Percentiles rank a stretch among this genome's conserved stretches.
Conservation (phyloP, 768 basidiomycete species). For the Mycena capillaripes region DNA sequence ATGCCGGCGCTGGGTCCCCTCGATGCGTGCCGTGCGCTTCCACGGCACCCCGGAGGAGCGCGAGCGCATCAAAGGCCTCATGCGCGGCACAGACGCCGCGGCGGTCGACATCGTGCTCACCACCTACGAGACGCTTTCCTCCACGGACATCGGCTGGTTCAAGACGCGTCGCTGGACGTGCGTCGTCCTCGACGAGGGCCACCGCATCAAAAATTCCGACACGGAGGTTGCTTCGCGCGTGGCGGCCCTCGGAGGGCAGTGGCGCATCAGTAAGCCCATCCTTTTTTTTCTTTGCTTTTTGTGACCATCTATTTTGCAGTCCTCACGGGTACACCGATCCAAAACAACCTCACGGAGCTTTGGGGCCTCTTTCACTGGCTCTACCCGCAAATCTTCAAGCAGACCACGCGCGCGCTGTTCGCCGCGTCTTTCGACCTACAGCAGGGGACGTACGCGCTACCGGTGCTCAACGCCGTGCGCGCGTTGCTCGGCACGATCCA, state of each 20-base stretch:
- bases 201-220: slow-evolving; percentile 80
- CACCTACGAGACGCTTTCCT: slow-evolving; percentile 76
- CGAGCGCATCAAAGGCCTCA: slow-evolving; percentile 61
- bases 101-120: slow-evolving; percentile 73
- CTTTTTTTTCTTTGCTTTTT: not conserved
- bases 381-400: slow-evolving; percentile 66
- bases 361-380: slow-evolving; percentile 71
- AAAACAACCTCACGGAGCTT: slow-evolving; percentile 73
- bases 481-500: slow-evolving; percentile 65
- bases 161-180: slow-evolving; percentile 71
- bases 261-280: slow-evolving; percentile 62
- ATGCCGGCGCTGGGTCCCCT: slow-evolving; percentile 67
- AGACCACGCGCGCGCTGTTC: slow-evolving; percentile 62
- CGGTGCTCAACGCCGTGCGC: slow-evolving; percentile 63
- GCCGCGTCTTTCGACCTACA: slow-evolving; percentile 67
- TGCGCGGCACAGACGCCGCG: slow-evolving; percentile 55
- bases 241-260: slow-evolving; percentile 68
- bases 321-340: slow-evolving; percentile 81
- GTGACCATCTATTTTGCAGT: slow-evolving; percentile 49
- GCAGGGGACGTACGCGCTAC: slow-evolving; percentile 63
- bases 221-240: slow-evolving; percentile 66
- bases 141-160: slow-evolving; percentile 69
- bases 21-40: slow-evolving; percentile 68
- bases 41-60: slow-evolving; percentile 72
- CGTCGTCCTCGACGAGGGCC: slow-evolving; percentile 76